Evolutionary conservation across 140 eudicot species (phyloP).

Genomic region (Senecio squalidus): DNA sequence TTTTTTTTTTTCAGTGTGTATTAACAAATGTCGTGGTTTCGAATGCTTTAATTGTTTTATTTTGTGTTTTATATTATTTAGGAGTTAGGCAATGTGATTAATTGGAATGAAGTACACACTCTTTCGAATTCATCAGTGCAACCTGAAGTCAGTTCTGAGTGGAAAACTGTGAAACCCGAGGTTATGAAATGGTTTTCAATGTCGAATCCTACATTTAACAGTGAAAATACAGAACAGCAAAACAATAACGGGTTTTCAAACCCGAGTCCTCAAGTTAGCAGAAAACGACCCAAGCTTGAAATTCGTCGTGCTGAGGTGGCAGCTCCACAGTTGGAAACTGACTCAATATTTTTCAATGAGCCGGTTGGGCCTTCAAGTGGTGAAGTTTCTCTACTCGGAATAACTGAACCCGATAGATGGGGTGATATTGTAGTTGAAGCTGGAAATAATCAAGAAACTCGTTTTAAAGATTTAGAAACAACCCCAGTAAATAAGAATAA

Average conservation of each 20-base stretch:
- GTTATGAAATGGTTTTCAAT: constrained; percentile 71
- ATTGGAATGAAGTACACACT: constrained; percentile 66
- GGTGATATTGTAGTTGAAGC: constrained; percentile 63
- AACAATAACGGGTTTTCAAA: constrained; percentile 32
- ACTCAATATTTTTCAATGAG: constrained; percentile 40
- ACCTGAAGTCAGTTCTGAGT: constrained; percentile 46
- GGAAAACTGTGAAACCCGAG: constrained; percentile 81
- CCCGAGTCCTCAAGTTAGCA: constrained; percentile 41
- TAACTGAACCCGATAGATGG: constrained; percentile 50
- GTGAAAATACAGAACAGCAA: constrained; percentile 40
- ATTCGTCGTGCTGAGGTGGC: constrained; percentile 84
- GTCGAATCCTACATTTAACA: constrained; percentile 40
- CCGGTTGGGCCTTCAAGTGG: constrained; percentile 21
- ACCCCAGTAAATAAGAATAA: constrained; percentile 43
- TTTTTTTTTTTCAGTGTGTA: not conserved
- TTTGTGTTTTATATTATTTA: constrained; percentile 10
- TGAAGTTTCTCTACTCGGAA: constrained; percentile 23
- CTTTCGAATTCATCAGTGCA: constrained; percentile 34
- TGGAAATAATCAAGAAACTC: constrained; percentile 39
- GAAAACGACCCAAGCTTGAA: constrained; percentile 90
- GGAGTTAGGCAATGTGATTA: constrained; percentile 78
- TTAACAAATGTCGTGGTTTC: constrained; percentile 6
- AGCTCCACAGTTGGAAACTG: constrained; percentile 42
- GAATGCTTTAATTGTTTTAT: not conserved
- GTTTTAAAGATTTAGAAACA: constrained; percentile 32